These are phyloP conservation scores for Melampsora americana DNA, from an alignment of 1,284 basidiomycete genomes.

Conservation along the genomic window DNA sequence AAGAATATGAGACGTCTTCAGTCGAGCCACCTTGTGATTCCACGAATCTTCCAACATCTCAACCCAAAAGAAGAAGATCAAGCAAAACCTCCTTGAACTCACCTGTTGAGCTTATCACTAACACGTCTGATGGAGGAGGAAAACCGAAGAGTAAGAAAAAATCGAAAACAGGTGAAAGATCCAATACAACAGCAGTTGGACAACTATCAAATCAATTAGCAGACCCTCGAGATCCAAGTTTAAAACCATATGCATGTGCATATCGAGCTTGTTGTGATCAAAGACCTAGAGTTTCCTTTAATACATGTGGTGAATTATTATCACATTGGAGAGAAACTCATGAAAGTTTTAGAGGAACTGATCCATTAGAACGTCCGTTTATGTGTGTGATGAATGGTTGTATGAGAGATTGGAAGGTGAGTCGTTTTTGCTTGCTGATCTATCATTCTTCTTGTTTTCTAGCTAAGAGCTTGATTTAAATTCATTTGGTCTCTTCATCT, in stretches of 20 bases:
- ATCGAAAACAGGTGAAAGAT: background rate
- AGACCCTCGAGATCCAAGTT: background rate
- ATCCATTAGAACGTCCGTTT: constrained; percentile 19
- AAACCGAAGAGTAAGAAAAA: background rate
- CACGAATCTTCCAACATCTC: background rate
- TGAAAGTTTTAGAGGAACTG: constrained; percentile 12
- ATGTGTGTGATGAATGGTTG: constrained; percentile 36
- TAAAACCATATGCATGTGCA: background rate
- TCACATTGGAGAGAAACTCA: constrained; percentile 31
- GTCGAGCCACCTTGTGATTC: background rate
- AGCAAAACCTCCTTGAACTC: background rate
- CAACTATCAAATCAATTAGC: background rate
- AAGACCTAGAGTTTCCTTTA: constrained; percentile 1
- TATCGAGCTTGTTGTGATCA: background rate
- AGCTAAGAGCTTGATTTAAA: background rate
- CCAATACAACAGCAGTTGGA: background rate
- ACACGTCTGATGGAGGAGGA: background rate
- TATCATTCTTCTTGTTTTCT: background rate
- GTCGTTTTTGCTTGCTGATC: background rate
- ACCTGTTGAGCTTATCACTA: background rate
- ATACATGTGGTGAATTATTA: constrained; percentile 18
- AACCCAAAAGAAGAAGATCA: background rate
- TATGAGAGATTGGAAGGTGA: constrained; percentile 37
- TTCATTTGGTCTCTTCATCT: background rate
- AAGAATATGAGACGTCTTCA: background rate